Base-by-base conservation (phyloP, 805 yeast genomes). In the Nakazawaea laoshanensis region DNA sequence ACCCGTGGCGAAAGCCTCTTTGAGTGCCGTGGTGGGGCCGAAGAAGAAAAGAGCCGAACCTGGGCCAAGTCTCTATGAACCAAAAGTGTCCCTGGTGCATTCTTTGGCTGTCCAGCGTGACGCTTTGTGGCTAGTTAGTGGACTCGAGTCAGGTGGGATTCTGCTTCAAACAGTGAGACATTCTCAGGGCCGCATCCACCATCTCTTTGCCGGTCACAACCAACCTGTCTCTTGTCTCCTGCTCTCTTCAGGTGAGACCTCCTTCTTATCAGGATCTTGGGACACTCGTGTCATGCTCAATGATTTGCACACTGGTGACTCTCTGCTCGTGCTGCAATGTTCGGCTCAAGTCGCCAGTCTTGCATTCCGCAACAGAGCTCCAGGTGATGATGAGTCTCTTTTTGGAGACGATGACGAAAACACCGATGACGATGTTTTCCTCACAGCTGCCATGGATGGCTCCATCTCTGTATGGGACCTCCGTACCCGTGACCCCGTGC, bases 251-350 rank as follows among this genome's bases (percentile, higher is more conserved):
- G n/a, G n/a, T n/a, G n/a, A n/a, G n/a, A n/a, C n/a, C n/a, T n/a
- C n/a, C n/a, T n/a, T n/a, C n/a, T 44, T 89, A 13, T 77, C 92
- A 32, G 96, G 95, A 0, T 70, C 86, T 12, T 92, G 97, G 98
- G 98, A 92, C 58, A 80, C 74, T 53, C 62, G 70, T 14, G 67
- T 89, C 1, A 53, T 75, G 5, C 73, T 78, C 42, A 89, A 96
- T 95, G 98, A 92, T 55, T 61, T 92, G 39, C 69, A 84, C 43
- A 70, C 80, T 0, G 96, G 96, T 1, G 53, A n/a, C n/a, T n/a
- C n/a, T n/a, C n/a, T n/a, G n/a, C n/a, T n/a, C n/a, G 60, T 12
- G 51, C 63, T 7, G 47, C 63, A 3, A n/a, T n/a, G n/a, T n/a
- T n/a, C n/a, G n/a, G n/a, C n/a, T n/a, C n/a, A n/a, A n/a, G n/a